Evolutionary conservation across 345 rosid species (phyloP), one percentile per base, ranked within the genome.

Genomic region (Eucalyptus cladocalyx): DNA sequence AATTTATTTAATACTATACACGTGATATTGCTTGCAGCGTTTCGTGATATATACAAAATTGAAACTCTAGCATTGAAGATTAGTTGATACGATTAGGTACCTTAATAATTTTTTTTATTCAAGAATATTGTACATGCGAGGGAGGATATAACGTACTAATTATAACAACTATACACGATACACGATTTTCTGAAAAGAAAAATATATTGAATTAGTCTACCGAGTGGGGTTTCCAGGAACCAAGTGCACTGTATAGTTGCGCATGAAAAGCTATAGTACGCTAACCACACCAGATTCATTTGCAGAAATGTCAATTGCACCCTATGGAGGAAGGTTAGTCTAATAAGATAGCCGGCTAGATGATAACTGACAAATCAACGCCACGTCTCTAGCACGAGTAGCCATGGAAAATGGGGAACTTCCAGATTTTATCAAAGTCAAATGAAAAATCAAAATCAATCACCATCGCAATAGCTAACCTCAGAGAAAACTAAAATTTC

Each of bases 1-100:
- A 6, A 8, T 17, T 34, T 8, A 69, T 32, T 34, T 17, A 37
- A 69, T 69, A 32, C 80, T 32, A 34, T 18, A 69, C 13, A 9
- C 21, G 24, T 0, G 4, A 21, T 5, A 69, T 69, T 18, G 12
- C 0, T 9, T 3, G 6, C 40, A 34, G 4, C 40, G 9, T 34
- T 18, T 69, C 24, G 13, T 34, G 21, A 34, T 65, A 65, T 65
- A n/a, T n/a, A 7, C 37, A 65, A 65, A 65, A 65, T 65, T 15
- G 76, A 65, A 18, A 40, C 43, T 69, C 26, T 69, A 69, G 43
- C 26, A 72, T 37, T 37, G 81, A 72, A 72, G 5, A 72, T 72
- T 19, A 37, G 43, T 72, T 72, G 21, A 65, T 65, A n/a, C 1
- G 37, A 65, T 60, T 26, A 60, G 67, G 67, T 60, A 60, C 8